phyloP scores from a whole-genome alignment of 2,329 filamentous ascomycete species.

The Hypoxylon sp. region DNA sequence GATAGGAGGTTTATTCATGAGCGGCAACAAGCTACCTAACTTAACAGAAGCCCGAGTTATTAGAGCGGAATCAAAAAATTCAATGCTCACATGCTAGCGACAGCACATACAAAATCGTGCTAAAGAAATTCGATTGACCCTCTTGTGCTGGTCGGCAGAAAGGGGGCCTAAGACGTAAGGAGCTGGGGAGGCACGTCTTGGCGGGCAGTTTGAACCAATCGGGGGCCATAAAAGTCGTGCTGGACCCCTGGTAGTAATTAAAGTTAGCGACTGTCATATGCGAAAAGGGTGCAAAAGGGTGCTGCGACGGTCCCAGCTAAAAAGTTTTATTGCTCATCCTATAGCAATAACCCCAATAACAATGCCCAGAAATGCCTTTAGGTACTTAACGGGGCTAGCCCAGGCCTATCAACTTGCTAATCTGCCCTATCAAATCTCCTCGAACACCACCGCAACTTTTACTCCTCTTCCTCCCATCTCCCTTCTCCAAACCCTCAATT shows the following conservation, averaged over 20 bases:
- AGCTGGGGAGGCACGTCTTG: conserved; percentile 18
- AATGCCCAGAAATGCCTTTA: too few species aligned
- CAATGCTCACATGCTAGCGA: background rate
- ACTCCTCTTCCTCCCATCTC: conserved; percentile 16
- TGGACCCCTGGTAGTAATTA: conserved; percentile 31
- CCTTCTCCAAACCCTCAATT: conserved; percentile 21
- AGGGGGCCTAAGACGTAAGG: conserved; percentile 7
- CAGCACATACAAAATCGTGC: background rate
- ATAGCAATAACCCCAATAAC: background rate
- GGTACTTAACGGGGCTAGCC: conserved; percentile 25
- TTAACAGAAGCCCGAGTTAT: background rate
- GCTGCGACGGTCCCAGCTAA: conserved; percentile 35
- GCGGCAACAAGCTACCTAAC: background rate
- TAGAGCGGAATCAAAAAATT: background rate
- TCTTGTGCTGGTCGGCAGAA: background rate
- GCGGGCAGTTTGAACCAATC: conserved; percentile 22
- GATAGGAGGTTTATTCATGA: background rate
- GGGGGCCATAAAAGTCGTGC: conserved; percentile 7
- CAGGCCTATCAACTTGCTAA: conserved; percentile 19
- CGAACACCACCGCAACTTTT: conserved; percentile 24
- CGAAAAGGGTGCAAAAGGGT: conserved; percentile 12
- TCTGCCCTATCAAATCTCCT: conserved; percentile 30
- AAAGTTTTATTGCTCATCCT: conserved; percentile 37
- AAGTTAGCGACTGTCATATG: conserved; percentile 37
- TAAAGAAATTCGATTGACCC: conserved; percentile 13